Base-by-base conservation (phyloP, 1,284 basidiomycete genomes). In the Ganoderma boninense region DNA sequence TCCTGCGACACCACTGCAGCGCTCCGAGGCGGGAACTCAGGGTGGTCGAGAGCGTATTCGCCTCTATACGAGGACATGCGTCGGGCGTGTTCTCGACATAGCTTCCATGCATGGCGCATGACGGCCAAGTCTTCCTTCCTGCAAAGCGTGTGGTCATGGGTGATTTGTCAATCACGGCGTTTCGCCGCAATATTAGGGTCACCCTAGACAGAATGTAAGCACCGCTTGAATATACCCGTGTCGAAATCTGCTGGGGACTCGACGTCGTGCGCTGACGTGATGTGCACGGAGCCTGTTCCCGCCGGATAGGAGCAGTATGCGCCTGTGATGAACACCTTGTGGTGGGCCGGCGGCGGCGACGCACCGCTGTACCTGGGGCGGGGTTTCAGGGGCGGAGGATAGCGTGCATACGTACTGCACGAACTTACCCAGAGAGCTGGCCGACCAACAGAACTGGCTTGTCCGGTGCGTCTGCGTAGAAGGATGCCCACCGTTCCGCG, bases 61-160 rank as follows among this genome's bases (percentile, higher is more conserved):
- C 90, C 91, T 1, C 87, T 83, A 78, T 86, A 92, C 26, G 79
- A 78, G 0, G 83, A 80, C 85, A 92, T 86, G 1, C 90, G 86
- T 20, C 91, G 85, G 2, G 82, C 85, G 44, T 88, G 77, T 77
- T 92, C 91, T n/a, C 89, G 81, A 23, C 79, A 70, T 69, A 82
- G 84, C 77, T 92, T 93, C 77, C 90, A 93, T 0, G 75, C 80
- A 84, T 87, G 89, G 65, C 85, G 80, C 69, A 90, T 76, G 14
- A 86, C 80, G 1, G 81, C 83, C 2, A 92, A 43, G 75, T 92
- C 91, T 3, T 85, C 86, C 26, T 52, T 38, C n/a, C 61, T 46
- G 23, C 8, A 32, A 29, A 26, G 10, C 10, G 49, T 1, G 13
- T 2, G 52, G 3, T 18, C 44, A 20, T 46, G 13, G 13, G 16